Evolutionary conservation across 2,329 filamentous ascomycete genomes (phyloP).

Genomic region (Nemania sp.): DNA sequence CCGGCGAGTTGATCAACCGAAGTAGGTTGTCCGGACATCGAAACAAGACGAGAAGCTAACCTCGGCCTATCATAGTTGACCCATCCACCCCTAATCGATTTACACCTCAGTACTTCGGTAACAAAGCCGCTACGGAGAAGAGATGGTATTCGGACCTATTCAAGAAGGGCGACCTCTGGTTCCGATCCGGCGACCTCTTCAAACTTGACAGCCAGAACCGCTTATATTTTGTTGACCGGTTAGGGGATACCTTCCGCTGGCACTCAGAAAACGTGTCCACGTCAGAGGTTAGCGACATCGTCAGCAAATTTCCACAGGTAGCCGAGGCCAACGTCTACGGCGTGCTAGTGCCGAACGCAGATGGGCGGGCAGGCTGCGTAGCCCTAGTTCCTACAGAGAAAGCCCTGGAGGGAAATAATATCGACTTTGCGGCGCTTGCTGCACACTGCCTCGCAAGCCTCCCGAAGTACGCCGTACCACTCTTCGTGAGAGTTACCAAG

Average conservation of each 20-base stretch:
- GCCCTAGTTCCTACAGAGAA: slow-evolving; percentile 55
- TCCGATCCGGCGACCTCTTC: slow-evolving; percentile 75
- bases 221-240: slow-evolving; percentile 75
- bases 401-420: slow-evolving; percentile 42
- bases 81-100: slow-evolving; percentile 67
- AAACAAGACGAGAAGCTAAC: slow-evolving; percentile 9
- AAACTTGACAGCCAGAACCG: slow-evolving; percentile 70
- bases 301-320: slow-evolving; percentile 55
- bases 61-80: slow-evolving; percentile 36
- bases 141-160: slow-evolving; percentile 75
- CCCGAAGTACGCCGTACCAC: slow-evolving; percentile 59
- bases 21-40: slow-evolving; percentile 34
- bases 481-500: slow-evolving; percentile 56
- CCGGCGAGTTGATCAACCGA: slow-evolving; percentile 78
- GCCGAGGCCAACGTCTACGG: slow-evolving; percentile 60
- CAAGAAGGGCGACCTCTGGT: slow-evolving; percentile 74
- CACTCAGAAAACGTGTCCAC: slow-evolving; percentile 61
- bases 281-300: slow-evolving; percentile 57
- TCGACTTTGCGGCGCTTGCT: slow-evolving; percentile 52
- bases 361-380: slow-evolving; percentile 58
- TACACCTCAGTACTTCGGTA: slow-evolving; percentile 68
- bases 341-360: slow-evolving; percentile 57
- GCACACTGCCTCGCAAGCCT: slow-evolving; percentile 53
- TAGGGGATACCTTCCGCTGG: slow-evolving; percentile 81
- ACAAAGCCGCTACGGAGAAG: slow-evolving; percentile 71